Evolutionary conservation across 768 basidiomycete species (phyloP), one percentile per base, ranked within the genome.

Genomic region (Kwoniella pini): DNA sequence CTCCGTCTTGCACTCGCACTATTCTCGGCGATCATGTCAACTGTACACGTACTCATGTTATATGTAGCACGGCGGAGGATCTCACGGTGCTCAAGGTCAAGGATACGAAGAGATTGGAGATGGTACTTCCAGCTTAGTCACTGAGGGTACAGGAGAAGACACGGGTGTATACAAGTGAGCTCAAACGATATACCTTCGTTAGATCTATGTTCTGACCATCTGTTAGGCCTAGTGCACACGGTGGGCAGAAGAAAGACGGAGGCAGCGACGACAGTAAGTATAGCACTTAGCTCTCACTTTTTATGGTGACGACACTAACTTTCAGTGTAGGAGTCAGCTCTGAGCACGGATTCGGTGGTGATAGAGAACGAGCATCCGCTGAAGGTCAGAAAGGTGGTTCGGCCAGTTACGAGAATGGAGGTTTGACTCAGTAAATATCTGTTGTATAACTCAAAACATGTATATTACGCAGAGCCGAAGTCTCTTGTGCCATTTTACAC

Each of bases 321-420:
- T 17, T 5, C 27, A 33, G 9, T 22, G 22, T 19, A 67, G 65
- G 66, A 43, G 43, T 68, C 15, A 61, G 52, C 46, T 69, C 71
- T 3, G 69, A 70, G 52, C 72, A 71, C 40, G 72, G 72, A 0
- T 52, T 49, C 50, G 43, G 72, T 17, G 72, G 72, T 42, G 64
- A 74, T 36, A 49, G 55, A 19, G 67, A 74, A 59, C 15, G 26
- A 22, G 72, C 75, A 26, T 63, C 60, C 28, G 68, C 68, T 24
- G 71, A 68, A n/a, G 75, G 75, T 11, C 53, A 72, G 68, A 71
- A 73, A 66, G 75, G 75, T 19, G 75, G 75, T 31, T 66, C 65
- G 2, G 71, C 74, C 13, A 69, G 67, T 52, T 76, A 76, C 65
- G 74, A 76, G n/a, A 73, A 76, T 48, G 74, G 65, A 22, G 71